Evolutionary conservation across 1,139 yeast species (phyloP).

Genomic region (Blastobotrys capitulatus): DNA sequence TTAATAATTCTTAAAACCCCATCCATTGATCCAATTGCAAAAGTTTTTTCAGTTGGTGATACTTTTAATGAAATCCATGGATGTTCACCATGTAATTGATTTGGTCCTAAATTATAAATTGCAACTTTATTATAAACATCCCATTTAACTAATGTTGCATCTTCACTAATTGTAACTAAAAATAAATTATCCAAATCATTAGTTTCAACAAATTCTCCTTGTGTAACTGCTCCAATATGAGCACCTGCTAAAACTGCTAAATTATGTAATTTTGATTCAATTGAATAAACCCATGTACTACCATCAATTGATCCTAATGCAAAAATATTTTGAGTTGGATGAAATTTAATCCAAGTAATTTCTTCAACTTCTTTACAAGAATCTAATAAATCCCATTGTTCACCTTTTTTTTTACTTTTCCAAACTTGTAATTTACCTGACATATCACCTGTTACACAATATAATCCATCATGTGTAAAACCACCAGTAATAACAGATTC

Average conservation of each 20-base stretch:
- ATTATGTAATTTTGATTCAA: conserved; percentile 53
- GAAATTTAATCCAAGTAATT: conserved; percentile 69
- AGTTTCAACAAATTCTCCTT: conserved; percentile 65
- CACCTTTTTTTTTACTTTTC: conserved; percentile 66
- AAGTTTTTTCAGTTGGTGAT: conserved; percentile 41
- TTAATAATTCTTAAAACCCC: conserved; percentile 77
- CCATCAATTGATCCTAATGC: conserved; percentile 97
- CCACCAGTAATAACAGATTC: conserved; percentile 86
- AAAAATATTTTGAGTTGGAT: conserved; percentile 62
- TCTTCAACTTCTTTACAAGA: conserved; percentile 86
- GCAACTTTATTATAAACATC: conserved; percentile 74
- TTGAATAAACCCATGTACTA: conserved; percentile 87
- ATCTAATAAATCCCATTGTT: conserved; percentile 68
- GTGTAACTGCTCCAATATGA: conserved; percentile 44
- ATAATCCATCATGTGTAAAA: conserved; percentile 78
- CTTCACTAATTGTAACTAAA: conserved; percentile 78
- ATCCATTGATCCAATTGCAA: conserved; percentile 77
- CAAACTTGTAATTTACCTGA: conserved; percentile 77
- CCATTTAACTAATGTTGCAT: conserved; percentile 84
- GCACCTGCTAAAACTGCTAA: conserved; percentile 76
- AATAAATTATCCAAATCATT: conserved; percentile 56
- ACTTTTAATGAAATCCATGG: conserved; percentile 81
- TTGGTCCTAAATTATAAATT: conserved; percentile 52
- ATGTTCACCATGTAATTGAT: conserved; percentile 59
- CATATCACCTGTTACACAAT: conserved; percentile 89